Evolutionary conservation across 306 rosid species (phyloP).

Genomic region (Chamaecrista fasciculata): DNA sequence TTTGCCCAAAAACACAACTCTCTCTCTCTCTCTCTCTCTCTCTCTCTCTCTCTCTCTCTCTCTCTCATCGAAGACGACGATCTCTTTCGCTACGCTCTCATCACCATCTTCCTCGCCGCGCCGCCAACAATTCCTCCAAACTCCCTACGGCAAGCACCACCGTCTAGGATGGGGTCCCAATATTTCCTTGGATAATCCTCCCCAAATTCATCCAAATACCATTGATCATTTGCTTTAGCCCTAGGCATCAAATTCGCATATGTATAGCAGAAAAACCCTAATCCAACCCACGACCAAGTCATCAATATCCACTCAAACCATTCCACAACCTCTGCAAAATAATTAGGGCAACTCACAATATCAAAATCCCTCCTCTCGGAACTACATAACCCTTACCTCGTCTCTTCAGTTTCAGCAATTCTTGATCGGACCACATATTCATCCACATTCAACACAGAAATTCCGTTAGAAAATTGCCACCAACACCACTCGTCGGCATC

Average conservation of each 20-base stretch:
- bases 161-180: slow-evolving; percentile 82
- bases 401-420: slow-evolving; percentile 50
- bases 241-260: slow-evolving; percentile 80
- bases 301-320: no score
- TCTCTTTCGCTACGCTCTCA: slow-evolving; percentile 40
- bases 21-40: no score
- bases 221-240: slow-evolving; percentile 58
- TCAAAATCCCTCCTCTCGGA: no score
- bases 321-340: slow-evolving; percentile 74
- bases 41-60: no score
- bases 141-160: slow-evolving; percentile 82
- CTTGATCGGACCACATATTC: slow-evolving; percentile 66
- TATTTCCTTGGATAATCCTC: slow-evolving; percentile 78
- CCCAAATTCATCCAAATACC: slow-evolving; percentile 86
- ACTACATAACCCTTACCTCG: slow-evolving; percentile 68
- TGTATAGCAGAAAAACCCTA: slow-evolving; percentile 64
- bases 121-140: slow-evolving; percentile 75
- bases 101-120: slow-evolving; percentile 48
- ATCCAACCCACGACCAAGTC: slow-evolving; percentile 77
- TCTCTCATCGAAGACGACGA: slow-evolving; percentile 37
- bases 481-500: slow-evolving; percentile 44
- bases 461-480: slow-evolving; percentile 41
- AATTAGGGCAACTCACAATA: slow-evolving; percentile 74
- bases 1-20: no score
- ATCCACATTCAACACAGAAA: slow-evolving; percentile 56